A percentile compares a stretch with the other conserved stretches of the same genome.
Evolutionary conservation across 257 asterid genomes (phyloP).

Genomic region (Solanum sitiens): DNA sequence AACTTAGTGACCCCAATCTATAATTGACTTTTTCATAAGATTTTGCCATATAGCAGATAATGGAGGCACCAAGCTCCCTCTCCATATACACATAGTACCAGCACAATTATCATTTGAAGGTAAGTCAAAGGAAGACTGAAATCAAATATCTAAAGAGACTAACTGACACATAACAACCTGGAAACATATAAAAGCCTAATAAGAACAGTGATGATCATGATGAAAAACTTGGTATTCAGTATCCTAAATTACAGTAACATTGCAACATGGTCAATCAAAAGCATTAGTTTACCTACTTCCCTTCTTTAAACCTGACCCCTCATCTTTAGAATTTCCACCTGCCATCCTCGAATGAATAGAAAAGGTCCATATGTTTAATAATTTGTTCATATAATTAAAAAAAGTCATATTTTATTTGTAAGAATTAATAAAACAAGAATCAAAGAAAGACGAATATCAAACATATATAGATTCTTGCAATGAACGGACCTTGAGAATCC

Average conservation of each 20-base stretch:
- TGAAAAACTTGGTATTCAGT: constrained; percentile 16
- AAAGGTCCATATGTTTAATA: constrained; percentile 92
- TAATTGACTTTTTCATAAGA: not conserved
- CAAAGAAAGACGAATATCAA: constrained; percentile 18
- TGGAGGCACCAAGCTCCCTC: not conserved
- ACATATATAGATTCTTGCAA: constrained; percentile 9
- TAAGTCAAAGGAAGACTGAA: not conserved
- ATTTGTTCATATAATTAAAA: constrained; percentile 52
- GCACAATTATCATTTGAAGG: not conserved
- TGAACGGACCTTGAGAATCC: constrained; percentile 66
- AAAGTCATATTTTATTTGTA: constrained; percentile 35
- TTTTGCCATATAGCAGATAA: not conserved
- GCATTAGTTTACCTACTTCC: constrained; percentile 99
- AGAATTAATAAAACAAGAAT: not conserved
- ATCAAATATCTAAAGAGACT: not conserved
- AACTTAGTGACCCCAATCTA: not conserved
- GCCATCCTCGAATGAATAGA: constrained; percentile 99
- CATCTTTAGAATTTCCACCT: constrained; percentile 99
- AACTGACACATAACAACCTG: not conserved
- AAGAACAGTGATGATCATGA: constrained; percentile 22
- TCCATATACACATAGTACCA: not conserved
- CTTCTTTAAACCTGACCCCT: constrained; percentile 99
- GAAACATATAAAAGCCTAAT: constrained; percentile 17
- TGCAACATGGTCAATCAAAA: constrained; percentile 70
- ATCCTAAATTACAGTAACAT: constrained; percentile 43